Evolutionary conservation across 805 yeast genomes (phyloP), one percentile per base, ranked within the genome.

Genomic region (Saccharomycopsis amapae): DNA sequence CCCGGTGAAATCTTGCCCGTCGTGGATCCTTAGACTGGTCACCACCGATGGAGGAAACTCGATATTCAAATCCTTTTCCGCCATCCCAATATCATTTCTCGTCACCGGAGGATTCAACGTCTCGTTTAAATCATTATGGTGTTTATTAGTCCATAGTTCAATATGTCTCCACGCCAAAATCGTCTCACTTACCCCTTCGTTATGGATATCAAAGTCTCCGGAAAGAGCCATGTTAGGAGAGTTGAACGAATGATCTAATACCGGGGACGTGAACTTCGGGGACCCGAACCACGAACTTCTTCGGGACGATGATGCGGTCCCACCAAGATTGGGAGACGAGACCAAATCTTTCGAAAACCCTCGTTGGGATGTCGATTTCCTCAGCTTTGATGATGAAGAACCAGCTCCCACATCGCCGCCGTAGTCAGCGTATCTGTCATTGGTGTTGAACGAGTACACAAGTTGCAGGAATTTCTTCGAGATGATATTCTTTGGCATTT

Each of bases 101-200:
- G 96, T 86, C 51, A 88, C 93, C 24, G 87, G 83, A 42, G 77
- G 81, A 58, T 81, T 79, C 52, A 90, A 65, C 41, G 93, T 79
- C 47, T 85, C 89, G 49, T 72, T 75, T 46, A 93, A 68, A 63
- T 90, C 98, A 1, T 93, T 85, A 53, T 81, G 82, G 62, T 86
- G 74, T 46, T 77, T 76, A 30, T 75, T 72, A 17, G 90, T 68
- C 96, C 97, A 90, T 17, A 77, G 69, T 54, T 85, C 90, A 48
- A 90, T 79, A 57, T 89, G 89, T 52, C 84, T 75, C 97, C 97
- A 90, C 10, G 96, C 84, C 19, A 79, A 74, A 31, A 81, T 69
- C 1, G 75, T 69, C 52, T 89, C 86, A 44, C 90, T 79, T 22
- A 84, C 81, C 78, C 83, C 48, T 24, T 44, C 51, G 40, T 42